These are phyloP conservation scores for Polytrichum commune DNA, from an alignment of 225 moss, liverwort and hornwort genomes.

Conservation along the genomic window DNA sequence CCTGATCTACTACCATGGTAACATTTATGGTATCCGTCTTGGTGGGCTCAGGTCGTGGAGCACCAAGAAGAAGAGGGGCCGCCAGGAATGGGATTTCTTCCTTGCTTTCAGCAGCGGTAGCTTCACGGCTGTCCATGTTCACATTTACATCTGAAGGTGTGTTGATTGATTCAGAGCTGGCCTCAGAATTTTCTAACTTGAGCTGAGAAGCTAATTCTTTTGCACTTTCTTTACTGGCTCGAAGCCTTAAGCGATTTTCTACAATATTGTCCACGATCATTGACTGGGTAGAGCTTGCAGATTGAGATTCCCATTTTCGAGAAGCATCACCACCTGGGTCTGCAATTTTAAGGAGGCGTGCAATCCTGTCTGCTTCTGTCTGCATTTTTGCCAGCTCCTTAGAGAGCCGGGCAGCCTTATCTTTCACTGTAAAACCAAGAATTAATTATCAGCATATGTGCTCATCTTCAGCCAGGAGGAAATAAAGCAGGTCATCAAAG, in stretches of 20 bases:
- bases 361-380: slow-evolving; percentile 69
- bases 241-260: slow-evolving; percentile 38
- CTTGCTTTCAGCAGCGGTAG: slow-evolving; percentile 11
- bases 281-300: slow-evolving; percentile 37
- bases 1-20: slow-evolving; percentile 23
- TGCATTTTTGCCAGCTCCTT: slow-evolving; percentile 67
- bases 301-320: slow-evolving; percentile 65
- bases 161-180: slow-evolving; percentile 20
- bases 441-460: no score
- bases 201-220: slow-evolving; percentile 36
- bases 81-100: slow-evolving; percentile 53
- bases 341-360: slow-evolving; percentile 80
- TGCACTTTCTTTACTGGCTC: slow-evolving; percentile 45
- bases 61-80: slow-evolving; percentile 84
- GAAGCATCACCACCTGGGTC: slow-evolving; percentile 82
- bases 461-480: no score
- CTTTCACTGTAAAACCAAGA: slow-evolving; percentile 37
- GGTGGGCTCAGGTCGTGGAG: slow-evolving; percentile 38
- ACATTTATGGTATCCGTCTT: slow-evolving; percentile 28
- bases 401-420: slow-evolving; percentile 62
- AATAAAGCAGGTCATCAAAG: no score
- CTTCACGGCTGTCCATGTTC: slow-evolving; percentile 9
- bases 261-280: slow-evolving; percentile 41
- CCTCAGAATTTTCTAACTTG: slow-evolving; percentile 16
- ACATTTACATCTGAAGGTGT: slow-evolving; percentile 19